Conservation (phyloP, 2,329 filamentous ascomycete species). For the Purpureocillium lavendulum region DNA sequence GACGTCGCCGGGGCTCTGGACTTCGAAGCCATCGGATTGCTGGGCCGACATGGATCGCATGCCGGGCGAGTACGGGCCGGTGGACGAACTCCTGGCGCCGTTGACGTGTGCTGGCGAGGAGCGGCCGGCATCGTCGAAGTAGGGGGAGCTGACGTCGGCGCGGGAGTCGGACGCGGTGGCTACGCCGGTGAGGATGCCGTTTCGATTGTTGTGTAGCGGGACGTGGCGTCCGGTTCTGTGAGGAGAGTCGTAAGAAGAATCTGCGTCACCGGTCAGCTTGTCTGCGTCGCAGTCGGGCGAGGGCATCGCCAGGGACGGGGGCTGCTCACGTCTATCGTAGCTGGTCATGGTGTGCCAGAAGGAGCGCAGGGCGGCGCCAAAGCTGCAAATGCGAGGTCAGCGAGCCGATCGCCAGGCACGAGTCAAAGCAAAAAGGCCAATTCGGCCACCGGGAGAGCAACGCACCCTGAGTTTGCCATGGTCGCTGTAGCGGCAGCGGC, state of each 20-base stretch:
- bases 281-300: too few species aligned
- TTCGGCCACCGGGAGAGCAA: conserved; percentile 1
- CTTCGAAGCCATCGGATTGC: conserved; percentile 60
- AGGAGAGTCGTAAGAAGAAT: conserved; percentile 88
- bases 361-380: conserved; percentile 69
- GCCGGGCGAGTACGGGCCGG: conserved; percentile 80
- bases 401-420: not conserved
- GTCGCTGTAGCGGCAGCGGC: conserved; percentile 12
- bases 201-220: conserved; percentile 73
- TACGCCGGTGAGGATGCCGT: conserved; percentile 77
- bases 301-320: not conserved
- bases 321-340: conserved; percentile 56
- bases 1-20: conserved; percentile 71
- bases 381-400: conserved; percentile 29
- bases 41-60: conserved; percentile 71
- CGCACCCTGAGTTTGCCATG: conserved; percentile 21
- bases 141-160: conserved; percentile 70
- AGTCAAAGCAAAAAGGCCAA: not conserved
- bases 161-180: conserved; percentile 86
- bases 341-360: conserved; percentile 92
- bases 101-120: conserved; percentile 40
- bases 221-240: conserved; percentile 88
- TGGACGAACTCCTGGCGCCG: conserved; percentile 39
- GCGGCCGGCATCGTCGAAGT: conserved; percentile 61
- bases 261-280: conserved; percentile 32